Percentiles rank a stretch among this genome's conserved stretches.
Conservation (phyloP, 164 flowering plant species). For the Aristolochia fimbriata region DNA sequence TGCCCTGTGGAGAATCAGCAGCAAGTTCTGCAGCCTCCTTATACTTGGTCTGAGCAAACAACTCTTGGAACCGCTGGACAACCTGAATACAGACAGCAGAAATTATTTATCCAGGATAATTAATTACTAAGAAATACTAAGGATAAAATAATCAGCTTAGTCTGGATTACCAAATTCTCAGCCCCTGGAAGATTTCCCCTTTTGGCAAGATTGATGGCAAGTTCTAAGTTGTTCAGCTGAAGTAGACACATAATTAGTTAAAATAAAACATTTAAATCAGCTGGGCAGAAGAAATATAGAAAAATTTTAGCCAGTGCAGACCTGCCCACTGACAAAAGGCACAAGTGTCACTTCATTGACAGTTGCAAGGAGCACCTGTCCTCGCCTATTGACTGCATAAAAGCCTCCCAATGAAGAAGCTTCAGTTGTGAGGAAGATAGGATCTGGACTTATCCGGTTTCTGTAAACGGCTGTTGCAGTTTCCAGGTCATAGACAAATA, state of each 20-base stretch:
- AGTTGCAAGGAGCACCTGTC: slow-evolving; percentile 92
- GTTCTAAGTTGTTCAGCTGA: slow-evolving; percentile 85
- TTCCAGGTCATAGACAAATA: slow-evolving; percentile 97
- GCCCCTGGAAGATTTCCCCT: slow-evolving; percentile 40
- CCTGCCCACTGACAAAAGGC: slow-evolving; percentile 97
- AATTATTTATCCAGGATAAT: neutral
- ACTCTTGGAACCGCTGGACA: slow-evolving; percentile 98
- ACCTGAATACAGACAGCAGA: slow-evolving; percentile 41
- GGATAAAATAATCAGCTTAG: neutral
- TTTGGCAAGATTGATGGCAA: slow-evolving; percentile 23
- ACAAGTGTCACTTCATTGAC: slow-evolving; percentile 90
- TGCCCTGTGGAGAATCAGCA: slow-evolving; percentile 98
- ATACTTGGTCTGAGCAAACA: slow-evolving; percentile 96
- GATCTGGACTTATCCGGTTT: slow-evolving; percentile 97
- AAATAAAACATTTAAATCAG: neutral
- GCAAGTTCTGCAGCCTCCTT: slow-evolving; percentile 99
- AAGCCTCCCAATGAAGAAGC: slow-evolving; percentile 95
- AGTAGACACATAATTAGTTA: neutral
- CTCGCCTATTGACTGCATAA: slow-evolving; percentile 92
- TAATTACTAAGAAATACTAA: neutral
- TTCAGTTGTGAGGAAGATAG: slow-evolving; percentile 91
- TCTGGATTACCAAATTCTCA: slow-evolving; percentile 65
- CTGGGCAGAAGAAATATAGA: neutral
- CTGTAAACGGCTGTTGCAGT: slow-evolving; percentile 93
- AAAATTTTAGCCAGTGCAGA: slow-evolving; percentile 13